Percentiles rank a stretch among this genome's conserved stretches.
phyloP scores from a whole-genome alignment of 2,329 filamentous ascomycete species.

The Cryoendolithus antarcticus region DNA sequence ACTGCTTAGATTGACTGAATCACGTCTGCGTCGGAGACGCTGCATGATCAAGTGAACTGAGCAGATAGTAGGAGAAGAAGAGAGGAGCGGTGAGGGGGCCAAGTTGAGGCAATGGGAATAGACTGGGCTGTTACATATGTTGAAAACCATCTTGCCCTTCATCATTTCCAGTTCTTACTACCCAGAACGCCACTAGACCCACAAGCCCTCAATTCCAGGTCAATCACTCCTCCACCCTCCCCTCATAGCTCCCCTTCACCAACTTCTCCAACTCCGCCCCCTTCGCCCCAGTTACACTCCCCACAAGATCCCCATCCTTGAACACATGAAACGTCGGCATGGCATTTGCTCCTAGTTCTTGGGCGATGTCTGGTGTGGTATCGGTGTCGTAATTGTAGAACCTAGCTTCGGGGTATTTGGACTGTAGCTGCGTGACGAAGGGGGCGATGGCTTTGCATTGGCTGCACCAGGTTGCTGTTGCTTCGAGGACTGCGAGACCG shows the following conservation, averaged over 20 bases:
- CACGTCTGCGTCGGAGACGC: too few relatives aligned
- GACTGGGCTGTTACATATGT: too few relatives aligned
- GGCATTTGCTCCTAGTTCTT: conserved; percentile 19
- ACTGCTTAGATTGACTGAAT: conserved; percentile 56
- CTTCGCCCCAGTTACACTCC: conserved; percentile 19
- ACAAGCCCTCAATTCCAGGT: not conserved
- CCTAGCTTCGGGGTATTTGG: conserved; percentile 19
- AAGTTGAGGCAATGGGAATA: too few relatives aligned
- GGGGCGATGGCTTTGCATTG: conserved; percentile 23
- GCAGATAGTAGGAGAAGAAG: too few relatives aligned
- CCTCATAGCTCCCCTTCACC: conserved; percentile 17
- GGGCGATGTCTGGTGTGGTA: conserved; percentile 15
- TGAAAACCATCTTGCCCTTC: too few relatives aligned
- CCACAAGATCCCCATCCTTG: conserved; percentile 20
- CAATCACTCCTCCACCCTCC: conserved; percentile 12
- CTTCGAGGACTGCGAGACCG: conserved; percentile 19
- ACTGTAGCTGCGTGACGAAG: conserved; percentile 18
- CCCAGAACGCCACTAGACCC: too few relatives aligned
- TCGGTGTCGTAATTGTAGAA: conserved; percentile 22
- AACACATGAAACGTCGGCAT: conserved; percentile 24
- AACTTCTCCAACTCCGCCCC: conserved; percentile 18
- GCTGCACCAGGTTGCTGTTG: conserved; percentile 17
- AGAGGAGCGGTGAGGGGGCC: too few relatives aligned
- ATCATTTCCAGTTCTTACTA: too few relatives aligned
- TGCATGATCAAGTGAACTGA: too few relatives aligned